Percentiles rank a stretch among this genome's conserved stretches.
phyloP scores from a whole-genome alignment of 768 basidiomycete species.

The Royoungia palumana region DNA sequence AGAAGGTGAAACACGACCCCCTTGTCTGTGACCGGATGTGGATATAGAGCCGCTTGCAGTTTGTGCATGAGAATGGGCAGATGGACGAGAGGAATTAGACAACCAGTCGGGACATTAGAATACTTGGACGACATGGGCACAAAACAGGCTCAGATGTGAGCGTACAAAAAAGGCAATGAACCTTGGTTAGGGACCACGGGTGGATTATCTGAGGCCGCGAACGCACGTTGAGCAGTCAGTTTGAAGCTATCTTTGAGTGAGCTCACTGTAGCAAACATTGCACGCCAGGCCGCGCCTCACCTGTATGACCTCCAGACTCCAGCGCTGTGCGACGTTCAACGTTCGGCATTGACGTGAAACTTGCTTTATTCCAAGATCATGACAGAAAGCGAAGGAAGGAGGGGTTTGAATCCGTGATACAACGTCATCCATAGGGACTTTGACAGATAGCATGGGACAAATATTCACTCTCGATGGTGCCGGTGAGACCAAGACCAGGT shows the following conservation, averaged over 20 bases:
- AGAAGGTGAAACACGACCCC: constrained; percentile 42
- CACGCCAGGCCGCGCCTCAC: constrained; percentile 31
- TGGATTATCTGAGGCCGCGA: constrained; percentile 45
- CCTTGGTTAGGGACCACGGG: constrained; percentile 54
- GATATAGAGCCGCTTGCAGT: constrained; percentile 47
- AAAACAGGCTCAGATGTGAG: constrained; percentile 55
- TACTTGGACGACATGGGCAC: constrained; percentile 47
- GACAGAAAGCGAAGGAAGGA: constrained; percentile 30
- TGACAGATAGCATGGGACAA: constrained; percentile 58
- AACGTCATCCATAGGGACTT: constrained; percentile 68
- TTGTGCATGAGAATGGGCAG: constrained; percentile 39
- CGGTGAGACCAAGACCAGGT: constrained; percentile 35
- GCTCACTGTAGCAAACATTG: constrained; percentile 65
- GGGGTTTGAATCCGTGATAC: constrained; percentile 45
- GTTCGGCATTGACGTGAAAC: constrained; percentile 56
- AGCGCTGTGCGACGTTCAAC: constrained; percentile 64
- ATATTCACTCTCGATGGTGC: constrained; percentile 36
- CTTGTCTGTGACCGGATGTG: constrained; percentile 45
- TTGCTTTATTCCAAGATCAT: constrained; percentile 30
- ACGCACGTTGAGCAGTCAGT: constrained; percentile 13
- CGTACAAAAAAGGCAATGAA: constrained; percentile 63
- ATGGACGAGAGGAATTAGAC: constrained; percentile 54
- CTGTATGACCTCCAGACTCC: constrained; percentile 50
- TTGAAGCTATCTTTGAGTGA: constrained; percentile 1
- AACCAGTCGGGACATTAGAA: constrained; percentile 43